phyloP scores from a whole-genome alignment of 139 green algal species.

The Ettlia oleoabundans region DNA sequence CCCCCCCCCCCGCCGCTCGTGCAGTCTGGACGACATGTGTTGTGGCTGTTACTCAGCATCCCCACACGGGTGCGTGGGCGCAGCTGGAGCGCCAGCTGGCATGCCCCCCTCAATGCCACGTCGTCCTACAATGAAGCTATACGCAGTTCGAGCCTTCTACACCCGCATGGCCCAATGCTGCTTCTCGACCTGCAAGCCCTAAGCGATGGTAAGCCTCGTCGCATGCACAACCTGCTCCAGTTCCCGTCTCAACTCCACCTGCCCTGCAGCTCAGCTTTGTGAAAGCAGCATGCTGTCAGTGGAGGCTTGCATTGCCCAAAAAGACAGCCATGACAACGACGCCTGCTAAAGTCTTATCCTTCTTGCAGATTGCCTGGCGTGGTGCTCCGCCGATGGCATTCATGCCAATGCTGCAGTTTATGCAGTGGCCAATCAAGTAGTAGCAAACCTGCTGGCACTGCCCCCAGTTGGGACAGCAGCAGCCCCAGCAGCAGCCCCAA shows the following conservation, averaged over 20 bases:
- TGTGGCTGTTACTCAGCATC: not conserved
- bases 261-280: not conserved
- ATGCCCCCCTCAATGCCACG: not conserved
- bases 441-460: not conserved
- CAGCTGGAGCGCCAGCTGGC: not conserved
- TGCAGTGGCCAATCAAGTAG: not conserved
- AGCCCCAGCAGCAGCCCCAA: too few relatives aligned
- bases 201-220: not conserved
- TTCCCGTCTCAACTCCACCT: too few relatives aligned
- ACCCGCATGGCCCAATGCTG: not conserved
- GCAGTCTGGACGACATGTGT: not conserved
- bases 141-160: not conserved
- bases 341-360: not conserved
- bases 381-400: not conserved
- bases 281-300: not conserved
- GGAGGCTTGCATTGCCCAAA: not conserved
- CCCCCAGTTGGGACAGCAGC: too few relatives aligned
- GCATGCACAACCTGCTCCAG: not conserved
- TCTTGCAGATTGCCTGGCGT: not conserved
- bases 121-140: not conserved
- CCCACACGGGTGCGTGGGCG: not conserved
- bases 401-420: not conserved
- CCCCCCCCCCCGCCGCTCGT: too few relatives aligned
- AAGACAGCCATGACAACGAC: too few relatives aligned
- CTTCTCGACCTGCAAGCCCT: not conserved